phyloP scores from a whole-genome alignment of 176 grass and related monocot species.

The Carex scoparia region DNA sequence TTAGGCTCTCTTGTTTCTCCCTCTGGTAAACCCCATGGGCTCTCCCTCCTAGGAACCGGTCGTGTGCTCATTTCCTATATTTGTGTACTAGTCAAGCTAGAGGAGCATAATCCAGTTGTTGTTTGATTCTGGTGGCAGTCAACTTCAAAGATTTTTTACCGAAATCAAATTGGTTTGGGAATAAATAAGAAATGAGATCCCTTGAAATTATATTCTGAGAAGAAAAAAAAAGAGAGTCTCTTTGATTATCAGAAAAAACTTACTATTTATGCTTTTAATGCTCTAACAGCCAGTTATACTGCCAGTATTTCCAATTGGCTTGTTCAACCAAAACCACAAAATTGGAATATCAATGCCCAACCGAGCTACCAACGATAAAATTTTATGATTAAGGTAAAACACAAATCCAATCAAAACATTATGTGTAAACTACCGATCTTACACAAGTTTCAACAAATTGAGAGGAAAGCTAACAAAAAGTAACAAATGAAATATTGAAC shows the following conservation, averaged over 20 bases:
- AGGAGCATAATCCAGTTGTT: background rate
- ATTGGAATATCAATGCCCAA: background rate
- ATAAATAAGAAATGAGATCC: background rate
- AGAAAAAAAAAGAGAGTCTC: background rate
- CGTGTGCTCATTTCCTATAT: conserved; percentile 53
- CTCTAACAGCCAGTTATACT: background rate
- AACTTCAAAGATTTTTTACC: too few relatives aligned
- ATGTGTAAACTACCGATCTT: too few relatives aligned
- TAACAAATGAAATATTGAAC: too few relatives aligned
- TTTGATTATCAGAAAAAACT: background rate
- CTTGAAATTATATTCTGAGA: background rate
- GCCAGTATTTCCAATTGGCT: background rate
- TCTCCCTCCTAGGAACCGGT: conserved; percentile 64
- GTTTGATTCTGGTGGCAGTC: too few relatives aligned
- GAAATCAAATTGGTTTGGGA: background rate
- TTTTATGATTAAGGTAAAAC: background rate
- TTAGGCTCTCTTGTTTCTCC: conserved; percentile 69
- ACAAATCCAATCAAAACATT: too few relatives aligned
- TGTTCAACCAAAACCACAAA: background rate
- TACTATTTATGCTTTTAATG: background rate
- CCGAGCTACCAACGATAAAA: background rate
- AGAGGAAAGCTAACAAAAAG: too few relatives aligned
- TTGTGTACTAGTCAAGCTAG: background rate
- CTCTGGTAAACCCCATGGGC: conserved; percentile 89
- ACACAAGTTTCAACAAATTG: too few relatives aligned